phyloP scores from a whole-genome alignment of 1,139 yeast genomes.

The Geotrichum siamense region DNA sequence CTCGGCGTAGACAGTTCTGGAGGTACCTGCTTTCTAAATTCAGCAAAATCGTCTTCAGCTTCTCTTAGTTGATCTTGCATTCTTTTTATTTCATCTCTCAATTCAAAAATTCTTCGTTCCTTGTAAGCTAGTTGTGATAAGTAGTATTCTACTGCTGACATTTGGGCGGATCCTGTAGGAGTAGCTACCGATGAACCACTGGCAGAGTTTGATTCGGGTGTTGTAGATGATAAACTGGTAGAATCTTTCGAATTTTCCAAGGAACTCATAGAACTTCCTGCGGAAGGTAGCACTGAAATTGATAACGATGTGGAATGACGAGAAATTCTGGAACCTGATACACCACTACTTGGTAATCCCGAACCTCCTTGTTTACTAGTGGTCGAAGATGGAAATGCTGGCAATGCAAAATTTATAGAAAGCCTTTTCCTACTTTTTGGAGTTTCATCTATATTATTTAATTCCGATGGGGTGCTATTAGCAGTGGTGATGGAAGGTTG shows the following conservation, averaged over 20 bases:
- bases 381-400: too few relatives aligned
- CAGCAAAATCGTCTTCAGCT: slow-evolving; percentile 29
- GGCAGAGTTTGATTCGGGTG: slow-evolving; percentile 7
- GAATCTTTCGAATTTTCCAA: slow-evolving; percentile 1
- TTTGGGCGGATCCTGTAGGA: background rate
- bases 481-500: background rate
- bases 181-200: slow-evolving; percentile 6
- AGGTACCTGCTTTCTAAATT: slow-evolving; percentile 12
- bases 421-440: slow-evolving; percentile 9
- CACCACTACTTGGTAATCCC: background rate
- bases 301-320: slow-evolving; percentile 13
- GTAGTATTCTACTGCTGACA: slow-evolving; percentile 17
- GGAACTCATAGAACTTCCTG: background rate
- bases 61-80: slow-evolving; percentile 27
- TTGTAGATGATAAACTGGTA: slow-evolving; percentile 2
- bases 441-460: background rate
- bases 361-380: background rate
- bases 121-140: slow-evolving; percentile 34
- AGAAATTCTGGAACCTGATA: slow-evolving; percentile 6
- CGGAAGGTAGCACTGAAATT: slow-evolving; percentile 10
- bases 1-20: slow-evolving; percentile 8
- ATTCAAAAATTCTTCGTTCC: slow-evolving; percentile 34
- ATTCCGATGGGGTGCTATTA: slow-evolving; percentile 1
- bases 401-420: slow-evolving; percentile 14
- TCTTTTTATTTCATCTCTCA: slow-evolving; percentile 31